These are phyloP conservation scores for Suillus hirtellus DNA, from an alignment of 768 basidiomycete genomes.

Conservation along the genomic window DNA sequence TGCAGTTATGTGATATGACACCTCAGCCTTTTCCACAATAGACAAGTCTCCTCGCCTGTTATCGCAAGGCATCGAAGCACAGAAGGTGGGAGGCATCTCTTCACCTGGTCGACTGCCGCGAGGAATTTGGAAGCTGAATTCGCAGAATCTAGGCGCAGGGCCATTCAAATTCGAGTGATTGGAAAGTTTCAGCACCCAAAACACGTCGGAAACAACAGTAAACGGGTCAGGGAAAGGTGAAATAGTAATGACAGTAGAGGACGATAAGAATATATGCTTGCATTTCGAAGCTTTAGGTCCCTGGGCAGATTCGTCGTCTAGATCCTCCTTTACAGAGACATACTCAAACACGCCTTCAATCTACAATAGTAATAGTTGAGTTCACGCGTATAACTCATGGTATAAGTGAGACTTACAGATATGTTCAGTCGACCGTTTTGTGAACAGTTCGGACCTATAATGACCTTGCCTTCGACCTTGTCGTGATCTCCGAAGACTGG, in stretches of 20 bases:
- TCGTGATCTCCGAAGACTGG: slow-evolving; percentile 66
- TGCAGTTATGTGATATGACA: slow-evolving; percentile 57
- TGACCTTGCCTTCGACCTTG: slow-evolving; percentile 58
- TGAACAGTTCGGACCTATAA: slow-evolving; percentile 52
- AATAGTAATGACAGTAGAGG: slow-evolving; percentile 46
- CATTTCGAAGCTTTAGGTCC: slow-evolving; percentile 23
- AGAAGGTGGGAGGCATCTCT: slow-evolving; percentile 64
- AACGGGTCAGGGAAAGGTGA: slow-evolving; percentile 27
- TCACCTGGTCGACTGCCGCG: slow-evolving; percentile 49
- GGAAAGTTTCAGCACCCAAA: slow-evolving; percentile 48
- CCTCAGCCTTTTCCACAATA: slow-evolving; percentile 38
- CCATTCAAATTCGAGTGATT: slow-evolving; percentile 43
- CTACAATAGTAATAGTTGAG: slow-evolving; percentile 34
- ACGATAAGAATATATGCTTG: slow-evolving; percentile 52
- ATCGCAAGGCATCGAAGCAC: slow-evolving; percentile 35
- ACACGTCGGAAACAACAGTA: slow-evolving; percentile 28
- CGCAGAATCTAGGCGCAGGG: slow-evolving; percentile 31
- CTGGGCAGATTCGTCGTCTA: slow-evolving; percentile 22
- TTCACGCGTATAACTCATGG: not conserved
- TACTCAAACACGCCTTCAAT: slow-evolving; percentile 65
- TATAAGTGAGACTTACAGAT: slow-evolving; percentile 39
- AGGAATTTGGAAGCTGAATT: slow-evolving; percentile 61
- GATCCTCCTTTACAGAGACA: slow-evolving; percentile 26
- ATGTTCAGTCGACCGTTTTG: slow-evolving; percentile 59
- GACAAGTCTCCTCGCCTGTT: slow-evolving; percentile 26